Base-by-base conservation (phyloP, 2,329 filamentous ascomycete genomes). In the Nakataea oryzae region DNA sequence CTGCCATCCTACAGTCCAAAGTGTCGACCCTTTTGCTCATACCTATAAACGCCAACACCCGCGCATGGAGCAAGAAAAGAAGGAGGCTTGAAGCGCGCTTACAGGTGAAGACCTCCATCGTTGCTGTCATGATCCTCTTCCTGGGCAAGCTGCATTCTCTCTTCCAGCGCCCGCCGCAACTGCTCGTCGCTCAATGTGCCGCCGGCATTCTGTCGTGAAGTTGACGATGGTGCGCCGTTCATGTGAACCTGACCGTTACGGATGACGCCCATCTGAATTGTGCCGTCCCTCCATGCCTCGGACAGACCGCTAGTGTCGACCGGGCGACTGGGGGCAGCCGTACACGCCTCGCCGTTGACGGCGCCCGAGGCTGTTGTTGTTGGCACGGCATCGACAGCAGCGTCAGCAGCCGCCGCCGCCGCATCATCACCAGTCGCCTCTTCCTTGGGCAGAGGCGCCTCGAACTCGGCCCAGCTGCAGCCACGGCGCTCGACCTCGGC, bases 61-160 rank as follows among this genome's bases (percentile, higher is more conserved):
- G n/a, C n/a, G n/a, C 41, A 24, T 50, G 8, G 4, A 50, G 41
- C 17, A 50, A 21, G 17, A 47, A 8, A 7, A n/a, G 5, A 47
- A n/a, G 21, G 41, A n/a, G 24, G 11, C 3, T 8, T n/a, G 24
- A 24, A n/a, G 4, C 6, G 24, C 41, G 41, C 27, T 29, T 55
- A 89, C 57, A 89, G 72, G 74, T 89, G 85, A 76, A 89, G 77
- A 1, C 86, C 86, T 26, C 79, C 82, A 4, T 85, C 80, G 8
- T 76, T 80, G 14, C 78, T 76, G 9, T 79, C 77, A 28, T 77
- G 77, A 11, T 79, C 78, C 27, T 77, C 77, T 8, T 77, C 77
- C 2, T 78, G 77, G 5, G 73, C 72, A 8, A 74, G 68, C 58
- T 77, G 75, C 73, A 88, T 76, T 61, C 80, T 80, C 66, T 81